These are phyloP conservation scores for Mycena galopus DNA, from an alignment of 768 basidiomycete genomes.

Conservation along the genomic window DNA sequence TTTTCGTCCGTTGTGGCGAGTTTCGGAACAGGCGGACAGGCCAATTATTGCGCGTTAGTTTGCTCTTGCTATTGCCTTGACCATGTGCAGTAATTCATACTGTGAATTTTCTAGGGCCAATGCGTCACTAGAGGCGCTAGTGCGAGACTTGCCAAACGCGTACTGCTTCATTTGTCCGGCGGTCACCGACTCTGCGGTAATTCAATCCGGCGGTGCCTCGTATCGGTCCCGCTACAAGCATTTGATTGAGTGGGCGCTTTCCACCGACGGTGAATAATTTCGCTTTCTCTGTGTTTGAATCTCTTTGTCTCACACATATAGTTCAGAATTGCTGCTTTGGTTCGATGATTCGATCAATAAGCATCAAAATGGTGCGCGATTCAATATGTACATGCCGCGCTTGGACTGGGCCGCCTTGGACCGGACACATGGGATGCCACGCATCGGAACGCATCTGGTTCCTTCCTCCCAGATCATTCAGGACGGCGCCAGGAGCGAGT, in stretches of 20 bases:
- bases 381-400: slow-evolving; percentile 7
- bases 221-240: slow-evolving; percentile 8
- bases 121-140: slow-evolving; percentile 45
- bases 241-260: slow-evolving; percentile 29
- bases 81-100: too few species aligned
- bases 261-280: slow-evolving; percentile 28
- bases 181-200: slow-evolving; percentile 41
- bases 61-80: too few species aligned
- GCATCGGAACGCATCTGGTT: not conserved
- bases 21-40: too few species aligned
- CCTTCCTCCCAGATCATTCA: not conserved
- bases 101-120: slow-evolving; percentile 45
- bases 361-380: not conserved
- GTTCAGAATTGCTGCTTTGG: slow-evolving; percentile 45
- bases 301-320: not conserved
- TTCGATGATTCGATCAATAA: slow-evolving; percentile 50
- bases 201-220: slow-evolving; percentile 2
- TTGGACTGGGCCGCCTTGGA: slow-evolving; percentile 7
- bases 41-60: too few species aligned
- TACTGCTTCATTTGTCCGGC: slow-evolving; percentile 50
- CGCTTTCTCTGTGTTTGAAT: not conserved
- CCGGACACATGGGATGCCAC: not conserved
- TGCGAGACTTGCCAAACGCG: slow-evolving; percentile 42
- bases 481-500: not conserved
- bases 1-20: slow-evolving; percentile 25